These are phyloP conservation scores for Microascus cirrosus DNA, from an alignment of 2,329 filamentous ascomycete genomes.

Conservation along the genomic window DNA sequence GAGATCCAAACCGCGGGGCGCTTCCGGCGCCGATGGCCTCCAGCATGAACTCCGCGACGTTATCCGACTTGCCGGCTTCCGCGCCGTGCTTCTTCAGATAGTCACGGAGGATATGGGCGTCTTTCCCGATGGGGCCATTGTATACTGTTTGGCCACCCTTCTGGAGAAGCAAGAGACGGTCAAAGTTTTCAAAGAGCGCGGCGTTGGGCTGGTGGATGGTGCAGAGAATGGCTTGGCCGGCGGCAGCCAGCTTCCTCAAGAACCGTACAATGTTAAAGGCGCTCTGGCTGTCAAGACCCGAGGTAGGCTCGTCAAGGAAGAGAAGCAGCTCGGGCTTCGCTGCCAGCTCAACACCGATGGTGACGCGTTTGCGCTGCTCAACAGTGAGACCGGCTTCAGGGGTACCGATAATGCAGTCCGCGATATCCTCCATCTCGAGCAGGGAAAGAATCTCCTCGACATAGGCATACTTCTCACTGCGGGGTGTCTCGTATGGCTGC, in stretches of 20 bases:
- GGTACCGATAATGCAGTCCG: slow-evolving; percentile 46
- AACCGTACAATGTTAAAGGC: slow-evolving; percentile 62
- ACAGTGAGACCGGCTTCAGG: slow-evolving; percentile 60
- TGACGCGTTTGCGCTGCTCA: slow-evolving; percentile 63
- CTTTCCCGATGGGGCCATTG: slow-evolving; percentile 72
- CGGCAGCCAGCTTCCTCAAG: slow-evolving; percentile 57
- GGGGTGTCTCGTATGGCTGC: slow-evolving; percentile 41
- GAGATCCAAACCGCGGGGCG: slow-evolving; percentile 57
- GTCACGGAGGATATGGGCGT: slow-evolving; percentile 58
- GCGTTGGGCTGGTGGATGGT: slow-evolving; percentile 88
- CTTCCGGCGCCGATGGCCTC: slow-evolving; percentile 73
- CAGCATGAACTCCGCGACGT: slow-evolving; percentile 70
- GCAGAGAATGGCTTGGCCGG: slow-evolving; percentile 79
- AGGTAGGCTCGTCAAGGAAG: slow-evolving; percentile 72
- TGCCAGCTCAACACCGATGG: slow-evolving; percentile 81
- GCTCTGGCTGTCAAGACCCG: slow-evolving; percentile 58
- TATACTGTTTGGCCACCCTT: slow-evolving; percentile 73
- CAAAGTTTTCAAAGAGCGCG: slow-evolving; percentile 79
- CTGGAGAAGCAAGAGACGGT: slow-evolving; percentile 68
- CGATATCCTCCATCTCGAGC: slow-evolving; percentile 46
- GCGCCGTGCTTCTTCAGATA: slow-evolving; percentile 52
- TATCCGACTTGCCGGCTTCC: slow-evolving; percentile 41
- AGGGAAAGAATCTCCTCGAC: slow-evolving; percentile 51
- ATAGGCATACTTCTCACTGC: slow-evolving; percentile 44
- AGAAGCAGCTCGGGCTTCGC: slow-evolving; percentile 69